These are phyloP conservation scores for Eutypa lata DNA, from an alignment of 2,329 filamentous ascomycete species.

Conservation along the genomic window DNA sequence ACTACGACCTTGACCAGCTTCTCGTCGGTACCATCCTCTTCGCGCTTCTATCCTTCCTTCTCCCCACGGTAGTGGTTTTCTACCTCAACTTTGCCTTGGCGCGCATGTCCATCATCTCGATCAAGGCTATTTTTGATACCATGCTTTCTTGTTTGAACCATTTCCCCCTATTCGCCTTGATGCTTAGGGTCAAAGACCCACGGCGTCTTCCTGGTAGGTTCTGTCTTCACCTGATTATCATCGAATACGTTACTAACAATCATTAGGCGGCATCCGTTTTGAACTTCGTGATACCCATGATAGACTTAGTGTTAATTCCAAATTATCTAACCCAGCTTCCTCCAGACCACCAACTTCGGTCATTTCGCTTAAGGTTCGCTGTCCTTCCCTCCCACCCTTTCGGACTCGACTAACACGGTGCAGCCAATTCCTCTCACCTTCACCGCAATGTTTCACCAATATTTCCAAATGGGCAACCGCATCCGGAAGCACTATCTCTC, in stretches of 20 bases:
- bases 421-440: constrained; percentile 87
- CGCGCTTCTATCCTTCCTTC: constrained; percentile 87
- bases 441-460: constrained; percentile 94
- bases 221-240: constrained; percentile 4
- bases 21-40: constrained; percentile 96
- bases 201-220: constrained; percentile 74
- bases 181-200: constrained; percentile 93
- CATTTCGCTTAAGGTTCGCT: constrained; percentile 75
- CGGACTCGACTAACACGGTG: constrained; percentile 3
- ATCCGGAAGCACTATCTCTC: constrained; percentile 95
- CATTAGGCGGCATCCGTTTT: constrained; percentile 76
- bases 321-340: constrained; percentile 8
- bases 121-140: constrained; percentile 90
- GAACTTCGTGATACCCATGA: constrained; percentile 75
- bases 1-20: constrained; percentile 96
- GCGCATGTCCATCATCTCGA: constrained; percentile 87
- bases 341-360: constrained; percentile 67
- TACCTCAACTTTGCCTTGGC: constrained; percentile 95
- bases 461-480: constrained; percentile 89
- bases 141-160: constrained; percentile 92
- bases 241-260: constrained; percentile 12
- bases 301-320: constrained; percentile 38
- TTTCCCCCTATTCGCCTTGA: constrained; percentile 94
- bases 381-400: background rate
- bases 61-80: constrained; percentile 94